These are phyloP conservation scores for Picea sitchensis DNA, from an alignment of 75 land plant genomes.

Conservation along the genomic window DNA sequence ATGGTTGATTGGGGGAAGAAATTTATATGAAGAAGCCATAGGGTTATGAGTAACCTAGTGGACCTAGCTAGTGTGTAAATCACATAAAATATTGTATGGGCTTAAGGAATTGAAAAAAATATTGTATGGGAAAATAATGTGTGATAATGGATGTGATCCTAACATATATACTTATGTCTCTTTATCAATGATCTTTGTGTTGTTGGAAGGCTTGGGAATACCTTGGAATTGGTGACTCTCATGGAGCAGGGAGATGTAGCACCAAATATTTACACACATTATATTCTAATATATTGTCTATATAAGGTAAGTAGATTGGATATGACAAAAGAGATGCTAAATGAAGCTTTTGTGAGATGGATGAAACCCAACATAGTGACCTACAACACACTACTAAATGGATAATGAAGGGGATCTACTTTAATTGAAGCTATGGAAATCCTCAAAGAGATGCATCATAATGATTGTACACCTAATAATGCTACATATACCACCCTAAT, in stretches of 20 bases:
- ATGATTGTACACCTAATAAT: too few species aligned
- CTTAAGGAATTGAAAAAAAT: too few species aligned
- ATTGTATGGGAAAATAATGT: conserved; percentile 3
- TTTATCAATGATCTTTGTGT: conserved; percentile 11
- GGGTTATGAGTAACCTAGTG: too few species aligned
- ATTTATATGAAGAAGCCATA: too few species aligned
- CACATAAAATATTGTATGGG: too few species aligned
- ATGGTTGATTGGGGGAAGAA: too few species aligned
- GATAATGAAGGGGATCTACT: conserved; percentile 16
- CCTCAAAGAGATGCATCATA: conserved; percentile 7
- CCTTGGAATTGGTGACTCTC: conserved; percentile 4
- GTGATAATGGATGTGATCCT: neutral
- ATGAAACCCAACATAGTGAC: conserved; percentile 27
- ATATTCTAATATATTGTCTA: neutral
- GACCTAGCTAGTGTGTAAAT: too few species aligned
- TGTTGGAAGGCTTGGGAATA: conserved; percentile 10
- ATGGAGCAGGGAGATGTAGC: conserved; percentile 15
- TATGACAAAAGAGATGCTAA: conserved; percentile 27
- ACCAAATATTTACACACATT: neutral
- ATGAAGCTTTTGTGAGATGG: conserved; percentile 25
- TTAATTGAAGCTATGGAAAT: conserved; percentile 12
- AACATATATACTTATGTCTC: conserved; percentile 14
- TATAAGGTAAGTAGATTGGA: conserved; percentile 35
- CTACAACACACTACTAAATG: conserved; percentile 24
- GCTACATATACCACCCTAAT: too few species aligned